Conservation (phyloP, 495 filamentous ascomycete genomes). For the Saxophila tyrrhenica region DNA sequence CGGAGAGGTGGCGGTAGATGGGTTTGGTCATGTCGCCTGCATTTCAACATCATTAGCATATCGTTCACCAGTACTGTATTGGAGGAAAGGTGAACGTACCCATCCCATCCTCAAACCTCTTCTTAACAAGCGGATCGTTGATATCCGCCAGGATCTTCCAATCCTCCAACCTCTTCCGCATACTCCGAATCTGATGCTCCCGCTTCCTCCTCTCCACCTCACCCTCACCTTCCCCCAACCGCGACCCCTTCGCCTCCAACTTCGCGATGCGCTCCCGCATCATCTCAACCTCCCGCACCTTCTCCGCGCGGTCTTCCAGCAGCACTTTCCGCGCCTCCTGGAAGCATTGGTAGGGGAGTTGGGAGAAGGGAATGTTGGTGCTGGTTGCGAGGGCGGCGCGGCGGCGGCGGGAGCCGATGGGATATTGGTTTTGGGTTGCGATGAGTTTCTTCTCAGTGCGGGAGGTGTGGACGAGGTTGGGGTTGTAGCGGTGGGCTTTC, state of each 20-base stretch:
- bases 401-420: slow-evolving; percentile 72
- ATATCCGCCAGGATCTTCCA: slow-evolving; percentile 87
- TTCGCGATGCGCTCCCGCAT: slow-evolving; percentile 41
- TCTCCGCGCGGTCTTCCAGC: slow-evolving; percentile 67
- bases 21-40: slow-evolving; percentile 91
- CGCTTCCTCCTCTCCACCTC: slow-evolving; percentile 24
- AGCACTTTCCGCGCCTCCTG: slow-evolving; percentile 86
- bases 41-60: background rate
- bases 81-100: slow-evolving; percentile 41
- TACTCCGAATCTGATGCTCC: slow-evolving; percentile 53
- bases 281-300: slow-evolving; percentile 49
- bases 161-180: slow-evolving; percentile 62
- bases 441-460: slow-evolving; percentile 25
- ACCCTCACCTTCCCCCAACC: slow-evolving; percentile 40
- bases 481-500: slow-evolving; percentile 17
- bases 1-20: slow-evolving; percentile 83
- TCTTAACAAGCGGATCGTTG: slow-evolving; percentile 91
- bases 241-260: slow-evolving; percentile 46
- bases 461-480: slow-evolving; percentile 17
- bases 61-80: background rate
- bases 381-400: slow-evolving; percentile 61
- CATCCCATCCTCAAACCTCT: slow-evolving; percentile 82
- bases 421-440: slow-evolving; percentile 19
- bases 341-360: slow-evolving; percentile 91
- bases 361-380: slow-evolving; percentile 73